Conservation (phyloP, 75 land plant genomes). For the Selaginella moellendorffii region DNA sequence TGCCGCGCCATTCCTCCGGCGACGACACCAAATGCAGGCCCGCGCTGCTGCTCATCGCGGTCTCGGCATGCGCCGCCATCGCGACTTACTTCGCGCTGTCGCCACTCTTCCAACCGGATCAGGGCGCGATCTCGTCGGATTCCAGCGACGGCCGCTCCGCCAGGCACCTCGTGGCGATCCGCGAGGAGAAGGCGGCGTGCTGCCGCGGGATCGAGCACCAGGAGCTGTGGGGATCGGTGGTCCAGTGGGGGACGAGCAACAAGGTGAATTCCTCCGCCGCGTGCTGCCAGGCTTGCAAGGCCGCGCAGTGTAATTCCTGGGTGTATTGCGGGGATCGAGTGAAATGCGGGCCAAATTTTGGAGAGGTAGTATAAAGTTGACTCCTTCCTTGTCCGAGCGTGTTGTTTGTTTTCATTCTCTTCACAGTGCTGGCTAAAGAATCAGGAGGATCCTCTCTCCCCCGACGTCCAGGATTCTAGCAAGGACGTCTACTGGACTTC, state of each 20-base stretch:
- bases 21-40: background rate
- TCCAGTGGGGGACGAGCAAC: slow-evolving; percentile 57
- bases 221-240: slow-evolving; percentile 71
- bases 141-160: background rate
- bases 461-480: slow-evolving; percentile 32
- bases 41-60: background rate
- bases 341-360: slow-evolving; percentile 43
- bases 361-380: slow-evolving; percentile 38
- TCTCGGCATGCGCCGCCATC: background rate
- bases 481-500: slow-evolving; percentile 63
- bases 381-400: background rate
- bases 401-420: background rate
- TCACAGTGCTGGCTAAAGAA: slow-evolving; percentile 93
- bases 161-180: background rate
- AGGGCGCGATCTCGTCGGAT: background rate
- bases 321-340: slow-evolving; percentile 68
- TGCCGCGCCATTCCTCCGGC: background rate
- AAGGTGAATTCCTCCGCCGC: slow-evolving; percentile 33
- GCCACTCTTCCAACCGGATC: background rate
- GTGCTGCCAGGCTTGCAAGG: slow-evolving; percentile 78
- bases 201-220: slow-evolving; percentile 47
- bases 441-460: slow-evolving; percentile 56
- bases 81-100: background rate
- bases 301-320: slow-evolving; percentile 79
- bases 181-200: slow-evolving; percentile 20